A percentile compares a stretch with the other conserved stretches of the same genome.
phyloP scores from a whole-genome alignment of 208 protist genomes.

The Acanthamoeba lugdunensis region DNA sequence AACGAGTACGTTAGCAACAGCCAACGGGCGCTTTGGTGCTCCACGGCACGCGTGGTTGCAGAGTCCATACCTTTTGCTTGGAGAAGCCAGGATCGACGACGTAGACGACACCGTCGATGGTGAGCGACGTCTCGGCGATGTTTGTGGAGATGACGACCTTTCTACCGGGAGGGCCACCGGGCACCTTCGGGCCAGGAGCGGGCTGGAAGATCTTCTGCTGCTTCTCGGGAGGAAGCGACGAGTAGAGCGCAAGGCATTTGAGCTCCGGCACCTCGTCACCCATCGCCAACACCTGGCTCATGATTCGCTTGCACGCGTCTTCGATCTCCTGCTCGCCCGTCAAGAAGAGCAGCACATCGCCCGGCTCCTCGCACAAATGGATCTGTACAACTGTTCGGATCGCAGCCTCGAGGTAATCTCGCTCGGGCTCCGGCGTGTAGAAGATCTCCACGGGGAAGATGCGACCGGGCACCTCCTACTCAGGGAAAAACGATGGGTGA shows the following conservation, averaged over 20 bases:
- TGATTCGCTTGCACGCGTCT: slow-evolving; percentile 84
- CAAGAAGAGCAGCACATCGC: slow-evolving; percentile 98
- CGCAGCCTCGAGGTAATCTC: slow-evolving; percentile 93
- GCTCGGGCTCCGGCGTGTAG: slow-evolving; percentile 92
- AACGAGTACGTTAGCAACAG: neutral
- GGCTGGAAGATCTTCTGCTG: slow-evolving; percentile 91
- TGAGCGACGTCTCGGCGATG: slow-evolving; percentile 99
- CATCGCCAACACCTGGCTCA: slow-evolving; percentile 25
- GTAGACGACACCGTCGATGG: slow-evolving; percentile 99
- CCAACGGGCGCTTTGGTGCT: neutral
- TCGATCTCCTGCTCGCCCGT: slow-evolving; percentile 98
- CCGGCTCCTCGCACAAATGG: slow-evolving; percentile 86
- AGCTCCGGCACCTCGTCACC: slow-evolving; percentile 74
- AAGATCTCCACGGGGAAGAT: slow-evolving; percentile 91
- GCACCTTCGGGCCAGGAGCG: slow-evolving; percentile 83
- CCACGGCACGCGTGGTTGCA: no score
- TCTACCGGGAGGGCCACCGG: slow-evolving; percentile 73
- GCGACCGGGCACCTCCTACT: slow-evolving; percentile 86
- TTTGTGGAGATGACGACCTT: slow-evolving; percentile 96
- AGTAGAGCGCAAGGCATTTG: slow-evolving; percentile 89
- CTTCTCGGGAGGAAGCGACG: slow-evolving; percentile 87
- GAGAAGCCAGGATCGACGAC: slow-evolving; percentile 98
- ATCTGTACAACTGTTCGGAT: slow-evolving; percentile 91
- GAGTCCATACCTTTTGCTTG: slow-evolving; percentile 96
- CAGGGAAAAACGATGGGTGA: neutral